phyloP scores from a whole-genome alignment of 2,329 filamentous ascomycete genomes.

The Xylariaceae sp. region DNA sequence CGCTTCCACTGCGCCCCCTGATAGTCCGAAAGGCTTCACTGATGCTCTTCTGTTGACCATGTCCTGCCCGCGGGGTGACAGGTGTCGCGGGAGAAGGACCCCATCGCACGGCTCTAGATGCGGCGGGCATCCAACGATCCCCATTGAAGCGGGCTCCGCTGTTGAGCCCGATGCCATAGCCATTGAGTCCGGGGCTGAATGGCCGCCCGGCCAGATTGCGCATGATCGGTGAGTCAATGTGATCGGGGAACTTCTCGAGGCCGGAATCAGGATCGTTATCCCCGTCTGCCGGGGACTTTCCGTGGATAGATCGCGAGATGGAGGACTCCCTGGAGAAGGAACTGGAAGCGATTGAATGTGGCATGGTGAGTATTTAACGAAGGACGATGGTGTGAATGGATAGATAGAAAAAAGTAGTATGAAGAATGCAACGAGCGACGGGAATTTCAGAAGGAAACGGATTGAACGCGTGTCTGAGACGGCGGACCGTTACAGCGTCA shows the following conservation, averaged over 20 bases:
- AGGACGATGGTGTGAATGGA: conserved; percentile 5
- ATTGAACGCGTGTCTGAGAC: conserved; percentile 20
- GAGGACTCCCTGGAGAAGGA: conserved; percentile 32
- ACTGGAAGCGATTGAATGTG: conserved; percentile 32
- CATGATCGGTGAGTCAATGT: conserved; percentile 33
- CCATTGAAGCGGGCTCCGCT: conserved; percentile 27
- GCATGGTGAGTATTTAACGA: conserved; percentile 24
- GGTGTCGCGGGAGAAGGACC: conserved; percentile 26
- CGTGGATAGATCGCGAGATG: conserved; percentile 26
- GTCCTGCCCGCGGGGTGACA: conserved; percentile 22
- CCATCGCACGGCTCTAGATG: conserved; percentile 30
- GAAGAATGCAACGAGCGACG: conserved; percentile 28
- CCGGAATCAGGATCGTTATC: conserved; percentile 28
- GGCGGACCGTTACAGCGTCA: conserved; percentile 25
- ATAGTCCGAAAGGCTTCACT: conserved; percentile 83
- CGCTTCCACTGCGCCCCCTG: conserved; percentile 71
- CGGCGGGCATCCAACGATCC: conserved; percentile 32
- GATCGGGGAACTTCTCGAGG: conserved; percentile 34
- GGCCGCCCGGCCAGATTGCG: conserved; percentile 27
- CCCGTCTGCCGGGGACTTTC: conserved; percentile 25
- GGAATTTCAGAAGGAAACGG: conserved; percentile 16
- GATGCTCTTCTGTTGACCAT: conserved; percentile 71
- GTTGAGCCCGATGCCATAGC: conserved; percentile 31
- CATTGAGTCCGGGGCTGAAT: conserved; percentile 28
- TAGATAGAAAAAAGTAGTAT: conserved; percentile 12